Evolutionary conservation across 2,329 filamentous ascomycete species (phyloP), one percentile per base, ranked within the genome.

Genomic region (Trichoderma oligosporum): DNA sequence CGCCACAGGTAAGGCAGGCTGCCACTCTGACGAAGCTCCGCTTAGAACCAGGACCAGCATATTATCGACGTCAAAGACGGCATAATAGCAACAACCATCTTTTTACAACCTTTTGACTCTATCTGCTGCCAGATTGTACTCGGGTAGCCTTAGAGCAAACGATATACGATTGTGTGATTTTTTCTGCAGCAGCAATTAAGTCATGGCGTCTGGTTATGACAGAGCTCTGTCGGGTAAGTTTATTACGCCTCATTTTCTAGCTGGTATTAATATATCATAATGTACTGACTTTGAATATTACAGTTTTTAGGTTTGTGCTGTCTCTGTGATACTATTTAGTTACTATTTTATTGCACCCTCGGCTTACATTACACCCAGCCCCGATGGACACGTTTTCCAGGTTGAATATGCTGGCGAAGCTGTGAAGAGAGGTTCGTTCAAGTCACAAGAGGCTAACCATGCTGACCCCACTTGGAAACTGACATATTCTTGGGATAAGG

Each of bases 351-450:
- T 14, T 44, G 29, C 20, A 42, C 16, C 14, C 9, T 2, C 18
- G 20, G 36, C 42, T 51, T 29, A 54, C 41, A 3, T 29, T 52
- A n/a, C 9, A 27, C 46, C 47, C 71, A 97, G 93, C 84, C 94
- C 94, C 70, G 94, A 99, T 78, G 94, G 94, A 76, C 94, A 99
- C 80, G 94, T 99, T 69, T 99, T 99, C 79, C 94, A 99, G 78
- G 94, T 99, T 70, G 94, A 99, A 82, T 99, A 99, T 83, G 94
- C 94, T 57, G 88, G 96, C 66, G 94, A 99, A 79, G 94, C 94
- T 65, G 94, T 99, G 66, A 99, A 99, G 82, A 81, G 94, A 91
- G 94, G 93, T 94, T 78, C 60, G 72, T 67, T 67, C 56, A 9
- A 49, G 31, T 38, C 49, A 20, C 20, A 4, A 4, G 20, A 14